Base-by-base conservation (phyloP, 108 stramenopile genomes). In the Fragilaria crotonensis region DNA sequence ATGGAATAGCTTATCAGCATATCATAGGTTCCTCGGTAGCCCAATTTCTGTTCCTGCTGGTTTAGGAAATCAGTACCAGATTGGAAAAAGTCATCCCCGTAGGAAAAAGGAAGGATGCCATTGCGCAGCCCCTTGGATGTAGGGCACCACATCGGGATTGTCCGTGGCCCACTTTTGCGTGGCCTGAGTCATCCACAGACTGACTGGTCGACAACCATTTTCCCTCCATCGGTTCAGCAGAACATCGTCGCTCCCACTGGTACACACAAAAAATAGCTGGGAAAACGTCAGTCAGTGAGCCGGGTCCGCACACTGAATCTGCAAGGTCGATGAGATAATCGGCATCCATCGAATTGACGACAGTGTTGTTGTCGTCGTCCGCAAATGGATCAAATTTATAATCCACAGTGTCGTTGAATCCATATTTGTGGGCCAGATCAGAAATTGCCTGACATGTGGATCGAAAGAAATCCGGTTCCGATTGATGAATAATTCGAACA, bases 201-300 rank as follows among this genome's bases (percentile, higher is more conserved):
- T 46, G 18, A 45, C 41, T 5, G 72, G 72, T 29, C 55, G 61
- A 52, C 79, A 80, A 1, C 64, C 68, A 33, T 57, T 77, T 48
- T 60, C 46, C 5, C 49, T 45, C 60, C 46, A 77, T 60, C 70
- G 48, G 3, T 30, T 49, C 21, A 80, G 19, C 7, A 74, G 23
- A 29, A 60, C 31, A 41, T 73, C 63, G 25, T 75, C 66, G 28
- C 71, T 72, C 5, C 33, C 60, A 25, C 60, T 25, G 2, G 75
- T 67, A 31, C 75, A 76, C 44, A 73, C 26, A 60, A 72, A n/a
- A 80, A 3, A 77, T 27, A 22, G 76, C 76, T 0, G 76, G 76
- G 50, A 36, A 48, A 33, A 68, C 51, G 21, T 49, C 46, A 11
- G 47, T 14, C 25, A 22, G n/a, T 33, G 63, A 28, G 7, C 9